Conservation (phyloP, 352 stramenopile species). For the Phytophthora syringae region DNA sequence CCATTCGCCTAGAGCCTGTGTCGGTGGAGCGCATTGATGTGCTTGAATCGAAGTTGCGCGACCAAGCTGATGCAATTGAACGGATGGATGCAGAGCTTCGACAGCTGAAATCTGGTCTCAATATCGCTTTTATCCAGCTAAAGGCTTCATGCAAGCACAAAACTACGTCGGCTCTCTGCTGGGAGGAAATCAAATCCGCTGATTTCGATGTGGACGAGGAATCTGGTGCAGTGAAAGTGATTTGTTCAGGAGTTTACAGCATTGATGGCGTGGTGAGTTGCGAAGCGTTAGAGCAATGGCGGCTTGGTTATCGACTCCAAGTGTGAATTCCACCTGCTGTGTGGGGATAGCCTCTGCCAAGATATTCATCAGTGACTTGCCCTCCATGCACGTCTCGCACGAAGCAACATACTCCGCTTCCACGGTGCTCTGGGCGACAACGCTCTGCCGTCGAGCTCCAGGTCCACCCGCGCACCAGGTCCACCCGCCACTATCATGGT, state of each 20-base stretch:
- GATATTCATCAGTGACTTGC: too few relatives aligned
- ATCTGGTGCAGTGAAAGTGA: neutral
- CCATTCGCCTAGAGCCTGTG: slow-evolving; percentile 4
- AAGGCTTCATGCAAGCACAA: neutral
- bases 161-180: neutral
- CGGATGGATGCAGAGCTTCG: neutral
- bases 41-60: slow-evolving; percentile 4
- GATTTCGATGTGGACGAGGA: neutral
- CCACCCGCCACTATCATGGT: too few relatives aligned
- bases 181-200: neutral
- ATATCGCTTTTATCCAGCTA: neutral
- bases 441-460: too few relatives aligned
- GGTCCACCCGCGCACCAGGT: too few relatives aligned
- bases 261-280: neutral
- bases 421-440: too few relatives aligned
- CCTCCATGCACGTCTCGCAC: too few relatives aligned
- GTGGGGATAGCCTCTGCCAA: too few relatives aligned
- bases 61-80: neutral
- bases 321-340: too few relatives aligned
- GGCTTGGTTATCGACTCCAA: too few relatives aligned
- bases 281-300: too few relatives aligned
- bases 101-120: neutral
- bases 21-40: slow-evolving; percentile 6
- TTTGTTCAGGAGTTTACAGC: neutral
- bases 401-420: too few relatives aligned